These are phyloP conservation scores for Brasilioporus rufonigricans DNA, from an alignment of 768 basidiomycete genomes.

Conservation along the genomic window DNA sequence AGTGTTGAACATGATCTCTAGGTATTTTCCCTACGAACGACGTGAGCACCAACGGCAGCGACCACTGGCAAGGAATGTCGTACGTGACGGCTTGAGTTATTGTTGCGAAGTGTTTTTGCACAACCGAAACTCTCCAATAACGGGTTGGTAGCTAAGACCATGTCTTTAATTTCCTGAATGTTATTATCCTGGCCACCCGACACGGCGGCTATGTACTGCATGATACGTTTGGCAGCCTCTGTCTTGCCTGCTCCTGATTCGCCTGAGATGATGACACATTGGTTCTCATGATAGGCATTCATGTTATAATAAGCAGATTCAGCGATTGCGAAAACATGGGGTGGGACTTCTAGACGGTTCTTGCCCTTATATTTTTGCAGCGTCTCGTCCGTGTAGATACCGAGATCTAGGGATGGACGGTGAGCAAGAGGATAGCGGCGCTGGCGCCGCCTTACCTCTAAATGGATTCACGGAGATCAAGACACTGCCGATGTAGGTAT, in stretches of 20 bases:
- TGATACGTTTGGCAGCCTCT: slow-evolving; percentile 97
- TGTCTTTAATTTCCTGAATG: slow-evolving; percentile 98
- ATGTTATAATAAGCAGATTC: slow-evolving; percentile 98
- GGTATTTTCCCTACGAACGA: slow-evolving; percentile 83
- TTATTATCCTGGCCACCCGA: slow-evolving; percentile 85
- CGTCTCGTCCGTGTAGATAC: slow-evolving; percentile 93
- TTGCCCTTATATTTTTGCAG: slow-evolving; percentile 88
- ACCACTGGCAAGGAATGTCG: slow-evolving; percentile 32
- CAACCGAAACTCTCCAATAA: slow-evolving; percentile 97
- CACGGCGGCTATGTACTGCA: slow-evolving; percentile 99
- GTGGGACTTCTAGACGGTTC: slow-evolving; percentile 96
- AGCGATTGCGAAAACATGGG: slow-evolving; percentile 97
- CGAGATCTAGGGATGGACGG: slow-evolving; percentile 63
- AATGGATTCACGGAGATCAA: slow-evolving; percentile 99
- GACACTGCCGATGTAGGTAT: slow-evolving; percentile 98
- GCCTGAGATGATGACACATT: slow-evolving; percentile 99
- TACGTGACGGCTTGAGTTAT: slow-evolving; percentile 98
- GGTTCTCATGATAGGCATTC: slow-evolving; percentile 99
- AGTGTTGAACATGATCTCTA: slow-evolving; percentile 98
- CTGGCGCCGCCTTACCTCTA: slow-evolving; percentile 52
- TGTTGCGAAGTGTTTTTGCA: slow-evolving; percentile 97
- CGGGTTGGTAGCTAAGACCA: slow-evolving; percentile 98
- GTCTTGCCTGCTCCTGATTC: slow-evolving; percentile 99
- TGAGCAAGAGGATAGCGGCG: slow-evolving; percentile 2
- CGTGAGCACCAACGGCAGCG: slow-evolving; percentile 3